phyloP scores from a whole-genome alignment of 2,329 filamentous ascomycete species.

The Malbranchea cinnamomea region DNA sequence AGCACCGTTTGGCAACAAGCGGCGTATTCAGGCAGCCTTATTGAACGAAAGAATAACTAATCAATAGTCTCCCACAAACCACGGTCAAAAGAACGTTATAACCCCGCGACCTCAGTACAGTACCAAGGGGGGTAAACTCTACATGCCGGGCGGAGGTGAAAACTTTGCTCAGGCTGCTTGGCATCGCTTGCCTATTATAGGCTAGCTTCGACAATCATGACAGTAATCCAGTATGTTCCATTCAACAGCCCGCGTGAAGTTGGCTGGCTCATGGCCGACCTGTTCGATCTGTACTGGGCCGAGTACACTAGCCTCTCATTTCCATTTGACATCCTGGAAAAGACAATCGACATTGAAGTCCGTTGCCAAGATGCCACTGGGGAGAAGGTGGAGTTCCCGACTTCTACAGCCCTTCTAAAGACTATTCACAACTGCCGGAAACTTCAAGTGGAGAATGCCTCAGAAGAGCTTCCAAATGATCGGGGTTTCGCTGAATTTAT shows the following conservation, averaged over 20 bases:
- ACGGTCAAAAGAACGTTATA: too few relatives aligned
- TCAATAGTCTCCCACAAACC: too few relatives aligned
- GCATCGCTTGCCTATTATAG: too few relatives aligned
- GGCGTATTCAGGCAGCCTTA: too few relatives aligned
- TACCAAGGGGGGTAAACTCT: too few relatives aligned
- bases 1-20: too few relatives aligned
- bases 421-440: conserved; percentile 8
- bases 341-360: conserved; percentile 8
- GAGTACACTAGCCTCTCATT: conserved; percentile 6
- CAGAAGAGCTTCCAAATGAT: conserved; percentile 7
- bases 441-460: conserved; percentile 1
- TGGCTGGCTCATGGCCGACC: conserved; percentile 5
- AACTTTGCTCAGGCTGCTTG: too few relatives aligned
- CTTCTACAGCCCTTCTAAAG: conserved; percentile 6
- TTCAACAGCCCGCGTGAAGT: conserved; percentile 6
- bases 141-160: too few relatives aligned
- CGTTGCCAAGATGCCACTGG: conserved; percentile 7
- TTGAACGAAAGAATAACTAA: too few relatives aligned
- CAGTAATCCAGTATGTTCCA: conserved; percentile 1
- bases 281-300: conserved; percentile 4
- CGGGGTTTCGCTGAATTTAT: conserved; percentile 9
- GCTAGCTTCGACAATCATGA: conserved; percentile 1
- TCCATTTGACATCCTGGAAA: conserved; percentile 8
- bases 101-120: too few relatives aligned
- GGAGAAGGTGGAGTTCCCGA: conserved; percentile 5